These are phyloP conservation scores for Diutina pseudorugosa DNA, from an alignment of 1,139 yeast species.

Conservation along the genomic window DNA sequence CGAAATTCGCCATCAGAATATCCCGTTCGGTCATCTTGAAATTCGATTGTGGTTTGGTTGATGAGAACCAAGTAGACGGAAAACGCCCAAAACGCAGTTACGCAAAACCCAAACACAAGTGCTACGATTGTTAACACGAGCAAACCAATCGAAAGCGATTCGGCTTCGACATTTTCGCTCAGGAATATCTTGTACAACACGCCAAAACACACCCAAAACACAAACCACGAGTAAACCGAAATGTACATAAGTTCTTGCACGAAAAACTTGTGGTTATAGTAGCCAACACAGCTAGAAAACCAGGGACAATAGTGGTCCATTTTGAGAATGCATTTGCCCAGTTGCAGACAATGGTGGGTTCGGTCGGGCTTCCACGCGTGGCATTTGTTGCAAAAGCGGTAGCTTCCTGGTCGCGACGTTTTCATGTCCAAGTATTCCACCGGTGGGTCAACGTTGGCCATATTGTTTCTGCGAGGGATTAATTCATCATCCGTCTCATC, in stretches of 20 bases:
- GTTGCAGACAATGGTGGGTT: conserved; percentile 76
- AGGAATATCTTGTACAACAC: conserved; percentile 41
- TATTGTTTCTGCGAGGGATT: background rate
- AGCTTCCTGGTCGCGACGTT: conserved; percentile 7
- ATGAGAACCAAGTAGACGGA: conserved; percentile 45
- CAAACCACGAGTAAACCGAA: conserved; percentile 30
- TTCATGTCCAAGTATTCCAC: background rate
- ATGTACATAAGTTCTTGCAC: conserved; percentile 60
- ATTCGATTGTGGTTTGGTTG: conserved; percentile 77
- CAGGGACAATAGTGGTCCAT: conserved; percentile 97
- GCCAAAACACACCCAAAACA: conserved; percentile 25
- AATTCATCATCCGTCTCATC: background rate
- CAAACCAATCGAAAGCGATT: conserved; percentile 44
- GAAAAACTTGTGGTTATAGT: conserved; percentile 65
- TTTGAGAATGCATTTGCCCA: conserved; percentile 56
- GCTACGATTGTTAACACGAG: conserved; percentile 50
- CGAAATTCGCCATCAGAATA: conserved; percentile 17
- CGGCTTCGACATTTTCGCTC: conserved; percentile 20
- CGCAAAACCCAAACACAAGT: conserved; percentile 50
- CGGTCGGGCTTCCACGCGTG: conserved; percentile 88
- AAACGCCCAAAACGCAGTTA: conserved; percentile 46
- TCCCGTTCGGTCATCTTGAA: conserved; percentile 45
- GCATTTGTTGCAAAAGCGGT: conserved; percentile 63
- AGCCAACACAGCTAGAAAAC: conserved; percentile 88
- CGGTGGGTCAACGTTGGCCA: background rate